Evolutionary conservation across 345 rosid species (phyloP), one percentile per base, ranked within the genome.

Genomic region (Kandelia obovata): DNA sequence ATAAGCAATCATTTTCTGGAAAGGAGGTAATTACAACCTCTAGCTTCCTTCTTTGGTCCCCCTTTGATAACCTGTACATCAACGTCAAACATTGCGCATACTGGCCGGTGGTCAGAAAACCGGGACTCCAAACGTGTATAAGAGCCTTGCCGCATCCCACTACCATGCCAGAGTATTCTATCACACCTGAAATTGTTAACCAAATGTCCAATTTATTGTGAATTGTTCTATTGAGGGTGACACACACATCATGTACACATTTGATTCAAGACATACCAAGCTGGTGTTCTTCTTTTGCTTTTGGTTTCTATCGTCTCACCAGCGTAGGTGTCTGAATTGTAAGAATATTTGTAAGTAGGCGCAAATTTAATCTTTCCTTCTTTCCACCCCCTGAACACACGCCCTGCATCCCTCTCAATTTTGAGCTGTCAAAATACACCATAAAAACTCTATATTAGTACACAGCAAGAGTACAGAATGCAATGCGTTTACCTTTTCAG

Each of bases 21-120:
- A 2, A 67, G 70, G 19, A 15, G 71, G 83, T 59, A 83, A 72
- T 35, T 78, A 77, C 77, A 26, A 58, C 69, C 71, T 11, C 76
- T 56, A 21, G 47, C 59, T 62, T 56, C 79, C 51, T 62, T 82
- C 53, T 57, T 79, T 7, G 64, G 17, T 64, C 80, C 82, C 63
- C 72, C 74, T 66, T 88, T 87, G 8, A 61, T 28, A 64, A 81
- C 80, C 49, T 77, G 82, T n/a, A 82, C 88, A 66, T 82, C 83
- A 28, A 92, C 83, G n/a, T 73, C 25, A 75, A 95, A 92, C 43
- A 77, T 75, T 2, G 89, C 71, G 43, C 87, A 86, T 2, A 95
- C 99, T 0, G 97, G 97, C 6, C 99, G 81, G 74, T 95, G 99
- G 72, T 95, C 97, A 3, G 99, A 95, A 67, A 95, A 90, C 53